Base-by-base conservation (phyloP, 2,329 filamentous ascomycete species). In the Exophiala viscosa region DNA sequence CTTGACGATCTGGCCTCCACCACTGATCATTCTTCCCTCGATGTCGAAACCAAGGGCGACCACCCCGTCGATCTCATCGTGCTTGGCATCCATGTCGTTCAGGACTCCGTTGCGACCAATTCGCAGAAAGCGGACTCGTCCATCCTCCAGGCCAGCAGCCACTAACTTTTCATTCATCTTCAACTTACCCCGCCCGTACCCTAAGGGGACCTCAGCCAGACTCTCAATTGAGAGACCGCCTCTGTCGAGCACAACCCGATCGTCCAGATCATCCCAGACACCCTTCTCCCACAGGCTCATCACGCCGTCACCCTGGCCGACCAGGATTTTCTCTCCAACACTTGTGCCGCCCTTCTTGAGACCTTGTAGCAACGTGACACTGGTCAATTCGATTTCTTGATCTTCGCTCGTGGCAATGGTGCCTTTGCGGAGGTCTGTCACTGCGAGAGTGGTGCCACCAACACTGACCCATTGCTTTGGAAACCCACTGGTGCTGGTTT, bases 401-500 rank as follows among this genome's bases (percentile, higher is more conserved):
- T 97, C 90, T 66, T 96, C 93, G 61, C 90, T 96, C 54, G 86
- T 86, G 2, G 91, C 86, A 39, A 97, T 74, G 5, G 96, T 88
- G 11, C 92, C 92, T 43, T 88, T 80, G 18, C 92, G 83, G 40
- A 96, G 76, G 67, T 99, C 93, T 0, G 90, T 95, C 34, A 96
- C 85, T 1, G 90, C 89, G 15, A 99, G 75, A 0, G 92, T 97
- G 1, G 89, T 92, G 40, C 90, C 91, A 32, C 93, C 93, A 0
- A 91, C 96, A 34, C 87, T 93, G 47, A 96, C 81, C 87, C 90
- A 99, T 72, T 97, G 92, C 72, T 96, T 96, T 64, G 88, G 84
- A 68, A 88, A 92, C 4, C 91, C 91, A 14, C 87, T 92, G 0
- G 90, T 96, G 69, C 87, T 93, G 50, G 87, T 83, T 28, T 85